Base-by-base conservation (phyloP, 2,329 filamentous ascomycete genomes). In the Pleomassaria siparia region DNA sequence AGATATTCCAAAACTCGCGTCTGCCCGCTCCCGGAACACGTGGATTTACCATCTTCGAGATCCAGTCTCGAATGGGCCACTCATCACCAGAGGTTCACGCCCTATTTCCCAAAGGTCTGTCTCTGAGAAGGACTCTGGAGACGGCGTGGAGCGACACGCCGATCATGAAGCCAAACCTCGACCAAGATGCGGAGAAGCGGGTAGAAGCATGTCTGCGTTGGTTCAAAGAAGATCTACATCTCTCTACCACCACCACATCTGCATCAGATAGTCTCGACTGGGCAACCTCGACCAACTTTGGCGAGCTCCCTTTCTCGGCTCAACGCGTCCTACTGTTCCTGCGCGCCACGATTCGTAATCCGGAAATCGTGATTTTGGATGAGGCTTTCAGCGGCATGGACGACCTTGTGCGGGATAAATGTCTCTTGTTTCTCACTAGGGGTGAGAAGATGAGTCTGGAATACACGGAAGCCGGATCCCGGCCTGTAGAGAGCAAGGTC, bases 131-230 rank as follows among this genome's bases (percentile, higher is more conserved):
- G 41, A 81, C 89, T 0, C 69, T 99, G 0, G 89, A 94, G 65
- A 92, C 86, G 41, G 91, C 92, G 0, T 97, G 90, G 86, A 87
- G 91, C 1, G 89, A 95, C 48, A 96, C 94, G 0, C 95, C 95
- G 57, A 78, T 87, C 13, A 80, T 84, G 1, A 83, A 79, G 51
- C 86, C 94, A 0, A 80, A 75, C 35, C 74, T 97, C 1, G 78
- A 83, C 29, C 65, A 74, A 0, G 72, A 80, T 9, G 81, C 83
- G 0, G 76, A 75, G 21, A 72, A 72, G 2, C 80, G 82, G 41
- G 83, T 96, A 0, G 83, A 89, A 40, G 82, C 85, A 0, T 82
- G 82, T 16, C 77, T 99, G 25, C 73, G 74, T 13, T 91, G 87
- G 83, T 99, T 97, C 67, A 82, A 85, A 53, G 68, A 77, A 0